These are phyloP conservation scores for Sclerotinia trifoliorum DNA, from an alignment of 2,329 filamentous ascomycete species.

Conservation along the genomic window DNA sequence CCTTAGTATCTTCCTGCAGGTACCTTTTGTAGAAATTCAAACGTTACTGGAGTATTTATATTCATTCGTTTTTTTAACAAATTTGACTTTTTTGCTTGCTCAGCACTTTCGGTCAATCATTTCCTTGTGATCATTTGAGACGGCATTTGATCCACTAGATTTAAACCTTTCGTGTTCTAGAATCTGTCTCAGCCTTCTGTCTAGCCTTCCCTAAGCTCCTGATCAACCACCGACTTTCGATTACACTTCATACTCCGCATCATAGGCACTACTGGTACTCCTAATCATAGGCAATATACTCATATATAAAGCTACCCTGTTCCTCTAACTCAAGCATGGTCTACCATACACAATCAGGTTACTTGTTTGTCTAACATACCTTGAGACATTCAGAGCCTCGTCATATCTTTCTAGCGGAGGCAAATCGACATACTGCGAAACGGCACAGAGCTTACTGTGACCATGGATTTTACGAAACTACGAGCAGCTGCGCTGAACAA, in stretches of 20 bases:
- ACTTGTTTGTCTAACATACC: neutral
- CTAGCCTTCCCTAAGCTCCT: slow-evolving; percentile 26
- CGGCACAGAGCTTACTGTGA: neutral
- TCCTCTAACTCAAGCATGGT: neutral
- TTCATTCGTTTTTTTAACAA: neutral
- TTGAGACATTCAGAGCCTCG: neutral
- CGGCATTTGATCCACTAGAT: neutral
- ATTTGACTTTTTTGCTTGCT: neutral
- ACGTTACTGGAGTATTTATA: neutral
- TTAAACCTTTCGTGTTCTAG: neutral
- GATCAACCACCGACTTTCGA: neutral
- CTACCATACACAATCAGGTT: too few species aligned
- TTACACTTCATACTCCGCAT: neutral
- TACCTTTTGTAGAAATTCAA: neutral
- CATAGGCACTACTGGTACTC: neutral
- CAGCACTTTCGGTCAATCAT: too few species aligned
- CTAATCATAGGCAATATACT: neutral
- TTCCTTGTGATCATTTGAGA: neutral
- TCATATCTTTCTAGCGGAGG: neutral
- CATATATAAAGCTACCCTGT: neutral
- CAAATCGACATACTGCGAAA: slow-evolving; percentile 1
- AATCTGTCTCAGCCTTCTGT: slow-evolving; percentile 24
- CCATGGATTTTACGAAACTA: slow-evolving; percentile 72
- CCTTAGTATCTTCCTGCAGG: slow-evolving; percentile 8
- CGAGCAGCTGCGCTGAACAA: slow-evolving; percentile 83